These are phyloP conservation scores for Linaria vulgaris DNA, from an alignment of 257 asterid genomes.

Conservation along the genomic window DNA sequence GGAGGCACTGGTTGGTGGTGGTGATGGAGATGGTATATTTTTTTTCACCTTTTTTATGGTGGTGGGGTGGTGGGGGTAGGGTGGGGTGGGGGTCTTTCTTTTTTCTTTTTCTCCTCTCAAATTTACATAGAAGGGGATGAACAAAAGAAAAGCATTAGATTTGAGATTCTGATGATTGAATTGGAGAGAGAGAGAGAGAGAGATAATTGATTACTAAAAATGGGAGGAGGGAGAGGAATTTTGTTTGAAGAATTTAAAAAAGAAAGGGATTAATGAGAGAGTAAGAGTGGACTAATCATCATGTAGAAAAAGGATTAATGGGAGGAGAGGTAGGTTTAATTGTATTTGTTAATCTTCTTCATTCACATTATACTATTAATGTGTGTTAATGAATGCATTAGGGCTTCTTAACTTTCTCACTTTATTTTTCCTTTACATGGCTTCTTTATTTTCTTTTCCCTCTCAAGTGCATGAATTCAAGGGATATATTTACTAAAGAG, in stretches of 20 bases:
- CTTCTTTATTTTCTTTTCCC: neutral
- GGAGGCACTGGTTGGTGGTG: constrained; percentile 18
- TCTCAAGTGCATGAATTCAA: constrained; percentile 5
- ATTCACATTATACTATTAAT: constrained; percentile 27
- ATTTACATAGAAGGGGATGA: constrained; percentile 13
- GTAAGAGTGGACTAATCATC: constrained; percentile 38
- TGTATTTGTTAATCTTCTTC: constrained; percentile 25
- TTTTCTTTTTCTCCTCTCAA: constrained; percentile 15
- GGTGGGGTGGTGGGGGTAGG: constrained; percentile 1
- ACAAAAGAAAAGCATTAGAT: neutral
- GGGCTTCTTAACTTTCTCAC: neutral
- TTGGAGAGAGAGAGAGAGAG: constrained; percentile 47
- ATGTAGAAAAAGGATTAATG: constrained; percentile 27
- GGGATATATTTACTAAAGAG: neutral
- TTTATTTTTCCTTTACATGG: neutral
- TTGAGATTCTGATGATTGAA: constrained; percentile 20
- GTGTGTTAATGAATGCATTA: constrained; percentile 20
- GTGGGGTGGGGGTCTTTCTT: neutral
- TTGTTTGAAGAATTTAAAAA: constrained; percentile 25
- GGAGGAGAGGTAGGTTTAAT: constrained; percentile 23
- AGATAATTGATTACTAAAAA: constrained; percentile 11
- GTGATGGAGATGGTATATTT: constrained; percentile 36
- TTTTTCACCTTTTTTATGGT: constrained; percentile 25
- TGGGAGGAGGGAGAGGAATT: constrained; percentile 29
- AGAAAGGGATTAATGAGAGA: neutral